Percentiles rank a stretch among this genome's conserved stretches.
These are phyloP conservation scores for Colletotrichum eleusines DNA, from an alignment of 2,329 filamentous ascomycete genomes.

Conservation along the genomic window DNA sequence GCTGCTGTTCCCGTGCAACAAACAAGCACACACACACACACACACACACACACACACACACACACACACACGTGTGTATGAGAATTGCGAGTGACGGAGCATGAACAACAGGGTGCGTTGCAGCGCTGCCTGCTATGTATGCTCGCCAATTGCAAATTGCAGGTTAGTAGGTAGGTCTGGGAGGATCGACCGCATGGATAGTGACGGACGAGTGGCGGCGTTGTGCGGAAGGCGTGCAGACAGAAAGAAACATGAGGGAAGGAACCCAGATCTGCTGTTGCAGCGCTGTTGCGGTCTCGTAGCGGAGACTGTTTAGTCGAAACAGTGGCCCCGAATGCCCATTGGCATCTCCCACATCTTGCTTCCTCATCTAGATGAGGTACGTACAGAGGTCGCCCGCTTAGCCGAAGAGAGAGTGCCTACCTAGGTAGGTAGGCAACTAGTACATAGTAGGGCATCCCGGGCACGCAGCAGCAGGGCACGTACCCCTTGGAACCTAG, in stretches of 20 bases:
- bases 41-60: too few relatives aligned
- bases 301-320: slow-evolving; percentile 38
- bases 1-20: background rate
- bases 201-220: slow-evolving; percentile 2
- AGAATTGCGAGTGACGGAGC: background rate
- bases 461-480: background rate
- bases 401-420: background rate
- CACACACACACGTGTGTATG: background rate
- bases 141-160: slow-evolving; percentile 5
- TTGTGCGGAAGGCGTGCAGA: slow-evolving; percentile 13
- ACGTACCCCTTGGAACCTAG: too few relatives aligned
- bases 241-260: slow-evolving; percentile 30
- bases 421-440: too few relatives aligned
- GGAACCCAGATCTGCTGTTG: slow-evolving; percentile 30
- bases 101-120: background rate
- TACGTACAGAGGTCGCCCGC: background rate
- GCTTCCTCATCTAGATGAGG: slow-evolving; percentile 31
- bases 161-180: background rate
- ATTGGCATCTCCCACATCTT: slow-evolving; percentile 16
- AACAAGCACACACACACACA: background rate
- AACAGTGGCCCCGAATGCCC: slow-evolving; percentile 35
- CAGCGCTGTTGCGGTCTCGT: slow-evolving; percentile 35
- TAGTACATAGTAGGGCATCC: background rate
- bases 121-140: too few relatives aligned
- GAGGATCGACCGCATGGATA: slow-evolving; percentile 40